These are phyloP conservation scores for Candida boleticola DNA, from an alignment of 805 yeast genomes.

Conservation along the genomic window DNA sequence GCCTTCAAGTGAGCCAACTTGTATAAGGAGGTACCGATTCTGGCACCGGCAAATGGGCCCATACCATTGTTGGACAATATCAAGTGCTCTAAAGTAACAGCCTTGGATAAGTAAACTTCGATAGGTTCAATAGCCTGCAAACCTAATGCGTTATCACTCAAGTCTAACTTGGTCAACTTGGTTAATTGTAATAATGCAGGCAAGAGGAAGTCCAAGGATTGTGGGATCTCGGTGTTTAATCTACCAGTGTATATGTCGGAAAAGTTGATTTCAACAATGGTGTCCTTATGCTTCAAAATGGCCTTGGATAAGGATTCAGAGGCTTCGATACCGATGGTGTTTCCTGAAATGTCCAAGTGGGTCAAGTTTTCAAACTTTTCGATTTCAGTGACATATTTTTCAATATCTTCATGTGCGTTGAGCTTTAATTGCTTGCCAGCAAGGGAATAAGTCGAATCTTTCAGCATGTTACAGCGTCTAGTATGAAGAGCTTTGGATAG, in stretches of 20 bases:
- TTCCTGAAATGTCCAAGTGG: conserved; percentile 82
- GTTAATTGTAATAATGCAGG: conserved; percentile 71
- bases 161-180: conserved; percentile 68
- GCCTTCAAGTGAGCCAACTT: conserved; percentile 65
- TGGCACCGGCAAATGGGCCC: conserved; percentile 97
- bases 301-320: conserved; percentile 66
- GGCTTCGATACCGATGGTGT: conserved; percentile 91
- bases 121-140: conserved; percentile 90
- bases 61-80: conserved; percentile 92
- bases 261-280: conserved; percentile 69
- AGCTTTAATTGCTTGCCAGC: conserved; percentile 76
- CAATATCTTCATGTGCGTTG: conserved; percentile 68
- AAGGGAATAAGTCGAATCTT: conserved; percentile 47
- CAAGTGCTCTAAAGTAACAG: conserved; percentile 78
- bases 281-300: conserved; percentile 41
- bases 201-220: conserved; percentile 68
- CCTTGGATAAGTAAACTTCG: conserved; percentile 72
- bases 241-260: conserved; percentile 96
- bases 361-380: conserved; percentile 33
- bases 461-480: conserved; percentile 15
- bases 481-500: too few relatives aligned
- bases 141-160: conserved; percentile 96
- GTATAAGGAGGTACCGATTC: conserved; percentile 85
- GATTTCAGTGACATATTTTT: conserved; percentile 64
- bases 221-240: conserved; percentile 90